A percentile compares a stretch with the other conserved stretches of the same genome.
Evolutionary conservation across 768 basidiomycete genomes (phyloP).

Genomic region (Mycena rebaudengoi): DNA sequence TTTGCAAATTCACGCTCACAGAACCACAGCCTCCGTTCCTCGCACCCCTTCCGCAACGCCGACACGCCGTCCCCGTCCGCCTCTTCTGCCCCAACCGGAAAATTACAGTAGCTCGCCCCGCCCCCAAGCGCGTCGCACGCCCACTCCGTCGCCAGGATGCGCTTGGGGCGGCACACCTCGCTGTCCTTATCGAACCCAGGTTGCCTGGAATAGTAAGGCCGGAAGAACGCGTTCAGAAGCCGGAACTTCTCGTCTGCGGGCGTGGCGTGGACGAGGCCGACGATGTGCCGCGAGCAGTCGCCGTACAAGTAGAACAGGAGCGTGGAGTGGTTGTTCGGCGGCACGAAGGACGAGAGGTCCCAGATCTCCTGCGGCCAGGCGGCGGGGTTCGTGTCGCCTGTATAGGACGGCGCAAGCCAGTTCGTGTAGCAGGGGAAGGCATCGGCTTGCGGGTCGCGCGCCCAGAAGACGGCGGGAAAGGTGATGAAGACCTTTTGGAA

Average conservation of each 20-base stretch:
- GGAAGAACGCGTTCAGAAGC: constrained; percentile 25
- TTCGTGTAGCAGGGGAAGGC: constrained; percentile 27
- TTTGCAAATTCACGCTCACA: too few species aligned
- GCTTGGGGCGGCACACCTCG: constrained; percentile 18
- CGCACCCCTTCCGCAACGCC: constrained; percentile 23
- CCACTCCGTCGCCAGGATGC: constrained; percentile 30
- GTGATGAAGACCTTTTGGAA: constrained; percentile 32
- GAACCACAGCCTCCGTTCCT: constrained; percentile 26
- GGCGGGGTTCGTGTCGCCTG: constrained; percentile 27
- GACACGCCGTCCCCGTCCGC: constrained; percentile 30
- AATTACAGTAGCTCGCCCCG: constrained; percentile 30
- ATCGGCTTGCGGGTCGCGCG: constrained; percentile 19
- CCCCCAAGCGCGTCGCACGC: constrained; percentile 22
- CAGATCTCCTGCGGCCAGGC: constrained; percentile 31
- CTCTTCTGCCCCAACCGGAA: constrained; percentile 24
- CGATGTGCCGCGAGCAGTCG: constrained; percentile 29
- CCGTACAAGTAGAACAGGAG: constrained; percentile 30
- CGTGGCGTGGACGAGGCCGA: constrained; percentile 23
- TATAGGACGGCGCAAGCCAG: constrained; percentile 27
- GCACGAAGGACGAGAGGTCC: constrained; percentile 28
- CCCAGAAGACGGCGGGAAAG: constrained; percentile 29
- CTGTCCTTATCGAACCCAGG: constrained; percentile 20
- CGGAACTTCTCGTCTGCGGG: constrained; percentile 24
- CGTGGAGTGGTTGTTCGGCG: constrained; percentile 31
- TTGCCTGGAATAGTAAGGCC: constrained; percentile 29